Evolutionary conservation across 2,329 filamentous ascomycete species (phyloP), one percentile per base, ranked within the genome.

Genomic region (Sporothrix schenckii): DNA sequence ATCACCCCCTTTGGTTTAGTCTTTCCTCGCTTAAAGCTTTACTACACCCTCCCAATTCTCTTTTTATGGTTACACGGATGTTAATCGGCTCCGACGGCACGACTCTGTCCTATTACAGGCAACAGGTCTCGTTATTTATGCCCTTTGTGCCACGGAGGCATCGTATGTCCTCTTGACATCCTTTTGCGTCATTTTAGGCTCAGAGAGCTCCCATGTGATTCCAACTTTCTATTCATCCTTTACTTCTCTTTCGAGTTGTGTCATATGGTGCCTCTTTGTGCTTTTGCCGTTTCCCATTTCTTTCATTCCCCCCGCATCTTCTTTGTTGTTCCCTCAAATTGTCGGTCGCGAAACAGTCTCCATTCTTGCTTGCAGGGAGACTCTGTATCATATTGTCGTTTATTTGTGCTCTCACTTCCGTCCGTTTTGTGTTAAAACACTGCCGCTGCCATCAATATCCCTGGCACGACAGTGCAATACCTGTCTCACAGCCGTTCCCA

Each of bases 201-300:
- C 50, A 21, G 14, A 14, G 5, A 16, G 50, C 50, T 53, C 50
- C 21, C 21, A 27, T 27, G 4, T 50, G 75, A 76, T 70, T 84
- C 83, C 79, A 84, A 81, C 74, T 53, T 27, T 53, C 9, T 21
- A 6, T 13, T 27, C 21, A 27, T 39, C 14, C 11, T n/a, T 10
- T 53, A 27, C 27, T 27, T 53, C 3, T 13, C 4, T 13, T 53
- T 14, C 50, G 44, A 49, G 19, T 49, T 16, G 44, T 19, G 14
- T 49, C 16, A 4, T 19, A 49, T 49, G 2, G 44, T 1, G 1
- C 44, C 14, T 19, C 14, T 2, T 14, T 41, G 13, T 60, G 21
- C 30, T 39, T 39, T 34, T 4, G 27, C 24, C 24, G 10, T 58
- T 58, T 39, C 27, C n/a, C 54, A 19, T 39, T 39, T 19, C 27